Conservation (phyloP, 2,329 filamentous ascomycete species). For the Exophiala lecanii-corni region DNA sequence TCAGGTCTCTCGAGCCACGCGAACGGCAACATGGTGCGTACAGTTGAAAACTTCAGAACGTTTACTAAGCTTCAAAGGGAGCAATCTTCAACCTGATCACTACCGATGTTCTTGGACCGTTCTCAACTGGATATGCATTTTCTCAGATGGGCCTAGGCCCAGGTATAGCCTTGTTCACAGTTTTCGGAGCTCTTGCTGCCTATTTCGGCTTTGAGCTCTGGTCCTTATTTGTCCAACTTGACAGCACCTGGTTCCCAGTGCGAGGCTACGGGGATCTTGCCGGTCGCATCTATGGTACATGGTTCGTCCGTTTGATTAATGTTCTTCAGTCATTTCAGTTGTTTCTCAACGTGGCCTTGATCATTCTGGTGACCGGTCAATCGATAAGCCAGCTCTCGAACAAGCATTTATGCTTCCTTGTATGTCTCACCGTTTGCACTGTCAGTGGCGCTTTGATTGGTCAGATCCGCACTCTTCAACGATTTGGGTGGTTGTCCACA, state of each 20-base stretch:
- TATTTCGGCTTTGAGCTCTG: slow-evolving; percentile 48
- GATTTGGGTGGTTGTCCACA: slow-evolving; percentile 29
- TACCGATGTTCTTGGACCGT: slow-evolving; percentile 46
- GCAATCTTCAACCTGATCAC: slow-evolving; percentile 49
- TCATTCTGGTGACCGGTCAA: slow-evolving; percentile 25
- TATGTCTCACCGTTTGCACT: slow-evolving; percentile 29
- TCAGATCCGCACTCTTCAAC: slow-evolving; percentile 30
- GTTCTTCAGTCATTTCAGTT: slow-evolving; percentile 46
- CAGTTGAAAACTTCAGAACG: slow-evolving; percentile 26
- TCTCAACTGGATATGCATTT: slow-evolving; percentile 34
- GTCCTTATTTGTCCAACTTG: slow-evolving; percentile 43
- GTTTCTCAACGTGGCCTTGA: slow-evolving; percentile 30
- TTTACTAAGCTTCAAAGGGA: slow-evolving; percentile 30
- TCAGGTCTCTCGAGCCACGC: too few relatives aligned
- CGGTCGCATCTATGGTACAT: slow-evolving; percentile 45
- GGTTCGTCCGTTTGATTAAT: slow-evolving; percentile 46
- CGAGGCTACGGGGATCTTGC: slow-evolving; percentile 47
- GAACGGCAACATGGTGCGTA: slow-evolving; percentile 48
- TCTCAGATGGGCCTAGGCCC: slow-evolving; percentile 40
- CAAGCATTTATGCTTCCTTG: slow-evolving; percentile 24
- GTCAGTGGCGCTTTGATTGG: slow-evolving; percentile 28
- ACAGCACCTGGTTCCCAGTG: slow-evolving; percentile 45
- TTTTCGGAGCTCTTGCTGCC: slow-evolving; percentile 40
- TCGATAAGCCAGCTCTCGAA: slow-evolving; percentile 24
- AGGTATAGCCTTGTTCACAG: slow-evolving; percentile 44